Conservation (phyloP, 371 early-diverging fungal species). For the Syncephalastrum contaminatum region DNA sequence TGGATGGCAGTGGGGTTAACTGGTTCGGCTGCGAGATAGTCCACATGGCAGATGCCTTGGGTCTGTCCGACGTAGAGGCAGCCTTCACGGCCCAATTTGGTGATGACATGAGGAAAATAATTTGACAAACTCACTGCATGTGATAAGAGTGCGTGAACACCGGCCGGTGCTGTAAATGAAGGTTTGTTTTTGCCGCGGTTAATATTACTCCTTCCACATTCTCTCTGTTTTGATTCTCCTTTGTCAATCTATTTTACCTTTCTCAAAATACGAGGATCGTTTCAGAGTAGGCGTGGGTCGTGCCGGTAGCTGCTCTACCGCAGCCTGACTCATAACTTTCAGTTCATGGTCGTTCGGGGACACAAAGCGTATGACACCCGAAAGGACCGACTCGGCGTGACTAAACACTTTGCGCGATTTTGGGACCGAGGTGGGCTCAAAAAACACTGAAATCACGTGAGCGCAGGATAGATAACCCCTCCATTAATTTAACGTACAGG, state of each 20-base stretch:
- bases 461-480: not conserved
- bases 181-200: too few species aligned
- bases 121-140: constrained; percentile 28
- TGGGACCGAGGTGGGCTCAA: constrained; percentile 90
- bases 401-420: constrained; percentile 70
- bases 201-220: too few species aligned
- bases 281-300: too few species aligned
- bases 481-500: constrained; percentile 21
- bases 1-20: constrained; percentile 34
- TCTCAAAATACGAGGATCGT: too few species aligned
- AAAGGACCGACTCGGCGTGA: constrained; percentile 12
- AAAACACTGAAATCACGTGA: constrained; percentile 50
- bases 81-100: constrained; percentile 60
- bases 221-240: too few species aligned
- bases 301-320: constrained; percentile 6
- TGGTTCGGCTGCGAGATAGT: constrained; percentile 40
- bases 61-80: constrained; percentile 37
- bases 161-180: constrained; percentile 7
- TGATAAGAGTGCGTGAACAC: constrained; percentile 21
- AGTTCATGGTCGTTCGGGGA: constrained; percentile 73
- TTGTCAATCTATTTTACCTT: too few species aligned
- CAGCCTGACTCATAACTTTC: constrained; percentile 57
- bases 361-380: constrained; percentile 40
- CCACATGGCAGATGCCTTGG: not conserved
- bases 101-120: constrained; percentile 50